phyloP scores from a whole-genome alignment of 345 rosid genomes.

The Gossypium raimondii region DNA sequence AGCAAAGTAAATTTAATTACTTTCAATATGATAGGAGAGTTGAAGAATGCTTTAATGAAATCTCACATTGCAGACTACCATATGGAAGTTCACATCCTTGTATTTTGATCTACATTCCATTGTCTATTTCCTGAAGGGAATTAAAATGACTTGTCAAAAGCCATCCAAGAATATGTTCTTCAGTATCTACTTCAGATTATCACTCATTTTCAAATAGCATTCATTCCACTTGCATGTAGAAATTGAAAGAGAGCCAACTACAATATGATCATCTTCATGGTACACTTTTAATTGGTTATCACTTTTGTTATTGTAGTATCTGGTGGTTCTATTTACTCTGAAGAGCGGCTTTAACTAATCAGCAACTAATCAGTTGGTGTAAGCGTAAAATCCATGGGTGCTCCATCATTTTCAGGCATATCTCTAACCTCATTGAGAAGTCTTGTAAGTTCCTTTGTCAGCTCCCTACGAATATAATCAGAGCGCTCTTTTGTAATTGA shows the following conservation, averaged over 20 bases:
- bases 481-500: slow-evolving; percentile 26
- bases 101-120: slow-evolving; percentile 7
- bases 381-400: slow-evolving; percentile 33
- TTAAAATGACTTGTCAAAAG: slow-evolving; percentile 1
- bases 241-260: neutral
- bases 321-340: neutral
- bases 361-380: slow-evolving; percentile 31
- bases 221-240: neutral
- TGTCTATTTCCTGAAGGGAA: slow-evolving; percentile 6
- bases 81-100: slow-evolving; percentile 1
- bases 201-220: neutral
- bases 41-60: neutral
- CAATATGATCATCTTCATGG: neutral
- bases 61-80: slow-evolving; percentile 1
- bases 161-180: neutral
- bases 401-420: slow-evolving; percentile 37
- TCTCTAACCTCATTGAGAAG: slow-evolving; percentile 38
- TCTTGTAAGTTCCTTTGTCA: slow-evolving; percentile 32
- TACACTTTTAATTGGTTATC: neutral
- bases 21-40: neutral
- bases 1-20: neutral
- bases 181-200: neutral
- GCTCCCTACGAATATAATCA: slow-evolving; percentile 28
- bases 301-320: slow-evolving; percentile 1
- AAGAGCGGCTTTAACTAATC: neutral